Evolutionary conservation across 805 yeast species (phyloP), one percentile per base, ranked within the genome.

Genomic region (Kuraishia cidri): DNA sequence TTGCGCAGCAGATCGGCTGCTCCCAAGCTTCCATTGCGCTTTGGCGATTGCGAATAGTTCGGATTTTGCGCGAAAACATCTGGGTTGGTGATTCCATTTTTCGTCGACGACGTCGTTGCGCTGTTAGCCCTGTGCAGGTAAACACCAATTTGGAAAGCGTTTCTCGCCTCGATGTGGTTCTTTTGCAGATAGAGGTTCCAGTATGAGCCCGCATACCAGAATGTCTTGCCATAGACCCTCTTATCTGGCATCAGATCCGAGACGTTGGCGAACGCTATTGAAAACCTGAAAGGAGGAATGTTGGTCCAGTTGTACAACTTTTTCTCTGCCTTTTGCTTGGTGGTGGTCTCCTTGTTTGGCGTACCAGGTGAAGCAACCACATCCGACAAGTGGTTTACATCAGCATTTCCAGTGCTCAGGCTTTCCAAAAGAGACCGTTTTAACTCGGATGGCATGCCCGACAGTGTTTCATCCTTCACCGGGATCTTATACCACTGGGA

Each of bases 181-280:
- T 69, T 72, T 37, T 72, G 78, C 21, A 71, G 52, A 44, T 72
- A 72, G 6, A 72, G 47, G 39, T 69, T 70, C 79, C 79, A 72
- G 41, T 64, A 69, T 8, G 77, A 69, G 0, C 79, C 79, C n/a
- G 76, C 75, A 43, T 71, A 72, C 75, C 77, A 72, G 22, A 69
- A 54, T 1, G 74, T 63, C 37, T 64, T 62, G 7, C 72, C 66
- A 41, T 72, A 72, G 2, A 68, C 66, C 26, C 77, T 50, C 41
- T 61, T 65, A 12, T 63, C 71, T 1, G 65, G 57, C 11, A 55
- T 48, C 12, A 72, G 50, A 9, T 60, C 60, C 3, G 69, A 60
- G 3, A 72, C 62, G 33, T 68, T 61, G 6, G 65, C 58, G 47
- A 72, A 72, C 4, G 72, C 68, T 31, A 71, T 60, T 0, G 75